These are phyloP conservation scores for Penicillium hordei DNA, from an alignment of 2,329 filamentous ascomycete genomes.

Conservation along the genomic window DNA sequence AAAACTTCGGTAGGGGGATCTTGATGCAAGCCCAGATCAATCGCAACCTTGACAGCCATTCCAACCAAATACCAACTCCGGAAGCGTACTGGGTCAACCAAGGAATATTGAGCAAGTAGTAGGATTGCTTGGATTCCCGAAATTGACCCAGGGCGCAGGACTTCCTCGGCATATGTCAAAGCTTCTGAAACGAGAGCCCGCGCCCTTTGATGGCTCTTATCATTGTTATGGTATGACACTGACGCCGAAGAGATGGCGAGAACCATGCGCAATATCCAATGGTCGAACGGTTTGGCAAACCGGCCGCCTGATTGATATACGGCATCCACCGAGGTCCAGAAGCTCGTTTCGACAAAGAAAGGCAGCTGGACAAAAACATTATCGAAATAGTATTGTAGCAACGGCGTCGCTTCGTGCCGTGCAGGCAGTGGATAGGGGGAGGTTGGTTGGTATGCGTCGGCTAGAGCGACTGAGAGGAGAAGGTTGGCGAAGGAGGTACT, in stretches of 20 bases:
- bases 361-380: constrained; percentile 80
- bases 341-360: constrained; percentile 74
- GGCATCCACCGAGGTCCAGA: constrained; percentile 76
- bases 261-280: constrained; percentile 87
- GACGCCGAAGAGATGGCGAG: constrained; percentile 77
- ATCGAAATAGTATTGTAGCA: constrained; percentile 81
- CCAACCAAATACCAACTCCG: constrained; percentile 93
- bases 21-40: constrained; percentile 91
- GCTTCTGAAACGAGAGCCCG: constrained; percentile 64
- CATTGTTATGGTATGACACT: constrained; percentile 65
- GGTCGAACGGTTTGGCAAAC: constrained; percentile 65
- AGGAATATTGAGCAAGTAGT: constrained; percentile 82
- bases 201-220: constrained; percentile 64
- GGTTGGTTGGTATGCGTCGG: constrained; percentile 67
- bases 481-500: constrained; percentile 92
- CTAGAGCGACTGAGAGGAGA: constrained; percentile 77
- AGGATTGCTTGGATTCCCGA: constrained; percentile 84
- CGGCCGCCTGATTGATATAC: constrained; percentile 71
- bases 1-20: constrained; percentile 73
- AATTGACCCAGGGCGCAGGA: constrained; percentile 80
- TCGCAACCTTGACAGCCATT: constrained; percentile 79
- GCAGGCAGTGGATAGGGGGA: constrained; percentile 65
- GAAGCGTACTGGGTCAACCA: constrained; percentile 86
- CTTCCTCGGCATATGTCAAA: constrained; percentile 74
- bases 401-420: constrained; percentile 64